phyloP scores from a whole-genome alignment of 2,329 filamentous ascomycete species.

The Phyllosticta paracitricarpa region DNA sequence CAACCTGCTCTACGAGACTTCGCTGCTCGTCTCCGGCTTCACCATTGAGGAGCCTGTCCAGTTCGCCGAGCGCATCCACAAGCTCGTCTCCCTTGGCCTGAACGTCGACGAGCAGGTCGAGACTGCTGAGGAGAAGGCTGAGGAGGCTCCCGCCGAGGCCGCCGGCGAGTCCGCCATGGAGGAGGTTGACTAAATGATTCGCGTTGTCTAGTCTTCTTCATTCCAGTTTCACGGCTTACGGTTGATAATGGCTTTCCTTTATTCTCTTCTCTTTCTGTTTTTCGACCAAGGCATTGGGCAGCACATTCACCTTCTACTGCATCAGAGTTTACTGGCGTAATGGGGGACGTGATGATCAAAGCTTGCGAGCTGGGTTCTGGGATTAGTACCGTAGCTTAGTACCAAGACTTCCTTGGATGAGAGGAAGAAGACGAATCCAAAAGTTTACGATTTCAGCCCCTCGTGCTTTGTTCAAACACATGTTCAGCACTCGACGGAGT shows the following conservation, averaged over 20 bases:
- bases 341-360: constrained; percentile 7
- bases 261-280: constrained; percentile 4
- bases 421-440: constrained; percentile 8
- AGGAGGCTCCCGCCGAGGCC: constrained; percentile 50
- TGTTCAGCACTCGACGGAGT: background rate
- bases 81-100: constrained; percentile 93
- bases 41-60: constrained; percentile 97
- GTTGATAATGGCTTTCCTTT: background rate
- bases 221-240: constrained; percentile 6
- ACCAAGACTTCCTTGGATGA: constrained; percentile 6
- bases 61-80: constrained; percentile 99
- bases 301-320: background rate
- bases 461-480: constrained; percentile 3
- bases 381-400: constrained; percentile 4
- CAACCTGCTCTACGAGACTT: constrained; percentile 97
- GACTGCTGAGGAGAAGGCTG: constrained; percentile 47
- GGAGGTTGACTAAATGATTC: constrained; percentile 78
- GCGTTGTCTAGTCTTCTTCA: constrained; percentile 3
- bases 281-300: constrained; percentile 8
- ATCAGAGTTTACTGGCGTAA: constrained; percentile 6
- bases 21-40: constrained; percentile 96
- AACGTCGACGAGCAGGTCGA: constrained; percentile 95
- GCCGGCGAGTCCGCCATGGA: constrained; percentile 94
- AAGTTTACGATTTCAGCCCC: constrained; percentile 8
- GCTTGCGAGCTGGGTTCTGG: constrained; percentile 5